Evolutionary conservation across 2,329 filamentous ascomycete species (phyloP).

Genomic region (Phaeosphaeria sp.): DNA sequence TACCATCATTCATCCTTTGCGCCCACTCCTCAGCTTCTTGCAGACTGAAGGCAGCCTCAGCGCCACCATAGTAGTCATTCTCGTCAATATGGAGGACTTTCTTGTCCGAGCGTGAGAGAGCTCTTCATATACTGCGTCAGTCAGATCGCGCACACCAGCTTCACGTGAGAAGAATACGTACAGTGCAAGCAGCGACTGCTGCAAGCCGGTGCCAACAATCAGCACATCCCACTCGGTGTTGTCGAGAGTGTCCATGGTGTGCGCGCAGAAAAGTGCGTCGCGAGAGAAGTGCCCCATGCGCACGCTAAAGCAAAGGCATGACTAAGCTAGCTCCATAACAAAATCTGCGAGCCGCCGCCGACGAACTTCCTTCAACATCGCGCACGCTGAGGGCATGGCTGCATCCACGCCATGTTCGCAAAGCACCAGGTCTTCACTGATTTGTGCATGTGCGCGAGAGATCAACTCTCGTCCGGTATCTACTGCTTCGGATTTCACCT

Average conservation of each 20-base stretch:
- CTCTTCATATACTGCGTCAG: constrained; percentile 77
- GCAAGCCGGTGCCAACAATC: constrained; percentile 60
- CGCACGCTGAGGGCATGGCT: constrained; percentile 45
- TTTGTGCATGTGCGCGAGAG: constrained; percentile 51
- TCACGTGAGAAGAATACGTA: constrained; percentile 47
- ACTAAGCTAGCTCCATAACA: constrained; percentile 38
- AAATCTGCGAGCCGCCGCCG: constrained; percentile 27
- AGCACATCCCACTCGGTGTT: constrained; percentile 60
- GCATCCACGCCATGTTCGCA: constrained; percentile 42
- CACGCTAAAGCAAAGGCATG: constrained; percentile 22
- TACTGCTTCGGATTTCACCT: constrained; percentile 58
- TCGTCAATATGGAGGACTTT: constrained; percentile 89
- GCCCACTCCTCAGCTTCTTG: constrained; percentile 82
- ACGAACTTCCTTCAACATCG: constrained; percentile 32
- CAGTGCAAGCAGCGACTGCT: constrained; percentile 62
- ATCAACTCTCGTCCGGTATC: constrained; percentile 58
- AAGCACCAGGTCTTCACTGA: constrained; percentile 55
- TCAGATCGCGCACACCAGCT: constrained; percentile 62
- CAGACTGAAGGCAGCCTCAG: constrained; percentile 84
- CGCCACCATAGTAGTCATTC: constrained; percentile 86
- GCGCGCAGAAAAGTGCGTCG: constrained; percentile 23
- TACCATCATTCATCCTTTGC: constrained; percentile 50
- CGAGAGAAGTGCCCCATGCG: constrained; percentile 27
- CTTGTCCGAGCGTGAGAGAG: constrained; percentile 89
- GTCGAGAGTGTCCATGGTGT: constrained; percentile 58